Evolutionary conservation across 116 monocot genomes (phyloP).

Genomic region (Posidonia oceanica): DNA sequence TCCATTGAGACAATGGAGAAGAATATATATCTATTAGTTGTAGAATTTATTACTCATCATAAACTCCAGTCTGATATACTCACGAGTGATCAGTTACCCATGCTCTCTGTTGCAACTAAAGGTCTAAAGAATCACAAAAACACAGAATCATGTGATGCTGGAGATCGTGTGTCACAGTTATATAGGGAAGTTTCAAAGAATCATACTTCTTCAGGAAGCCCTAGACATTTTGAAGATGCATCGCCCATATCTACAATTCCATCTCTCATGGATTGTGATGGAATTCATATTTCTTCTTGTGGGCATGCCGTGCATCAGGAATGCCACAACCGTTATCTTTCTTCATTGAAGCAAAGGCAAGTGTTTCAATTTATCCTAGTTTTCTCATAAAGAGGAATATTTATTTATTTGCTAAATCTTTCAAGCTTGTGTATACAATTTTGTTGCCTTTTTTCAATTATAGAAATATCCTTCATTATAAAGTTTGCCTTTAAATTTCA

Average conservation of each 20-base stretch:
- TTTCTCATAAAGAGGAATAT: too few relatives aligned
- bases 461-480: too few relatives aligned
- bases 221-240: slow-evolving; percentile 14
- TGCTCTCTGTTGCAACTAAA: slow-evolving; percentile 4
- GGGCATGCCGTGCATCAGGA: slow-evolving; percentile 96
- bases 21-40: slow-evolving; percentile 38
- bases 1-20: slow-evolving; percentile 48
- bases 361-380: background rate
- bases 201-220: background rate
- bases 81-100: background rate
- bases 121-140: slow-evolving; percentile 13
- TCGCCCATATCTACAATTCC: slow-evolving; percentile 18
- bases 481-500: too few relatives aligned
- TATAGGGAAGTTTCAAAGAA: slow-evolving; percentile 16
- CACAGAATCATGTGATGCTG: slow-evolving; percentile 18
- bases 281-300: slow-evolving; percentile 92
- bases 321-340: slow-evolving; percentile 73
- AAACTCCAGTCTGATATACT: slow-evolving; percentile 10
- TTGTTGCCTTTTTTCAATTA: too few relatives aligned
- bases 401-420: too few relatives aligned
- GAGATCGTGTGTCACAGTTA: slow-evolving; percentile 22
- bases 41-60: slow-evolving; percentile 16
- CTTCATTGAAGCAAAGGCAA: slow-evolving; percentile 82
- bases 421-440: too few relatives aligned
- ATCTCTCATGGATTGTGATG: slow-evolving; percentile 51